Evolutionary conservation across 202 grass and related monocot species (phyloP).

Genomic region (Elaeis oleifera): DNA sequence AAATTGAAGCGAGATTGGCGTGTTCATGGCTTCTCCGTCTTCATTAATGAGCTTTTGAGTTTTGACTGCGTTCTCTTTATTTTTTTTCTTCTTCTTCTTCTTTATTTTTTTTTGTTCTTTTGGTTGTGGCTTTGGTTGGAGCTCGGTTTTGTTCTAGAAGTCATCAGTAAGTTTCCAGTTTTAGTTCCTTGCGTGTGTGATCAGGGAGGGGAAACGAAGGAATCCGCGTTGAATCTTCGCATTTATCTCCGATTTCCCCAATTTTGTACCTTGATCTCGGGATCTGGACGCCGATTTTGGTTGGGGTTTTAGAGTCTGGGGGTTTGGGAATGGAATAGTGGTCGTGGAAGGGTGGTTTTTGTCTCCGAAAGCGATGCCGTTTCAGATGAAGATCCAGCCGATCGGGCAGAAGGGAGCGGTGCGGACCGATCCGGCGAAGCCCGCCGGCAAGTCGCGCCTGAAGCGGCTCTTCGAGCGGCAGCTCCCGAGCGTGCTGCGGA

Average conservation of each 20-base stretch:
- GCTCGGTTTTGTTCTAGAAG: no score
- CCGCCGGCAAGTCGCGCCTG: conserved; percentile 26
- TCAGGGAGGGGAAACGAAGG: no score
- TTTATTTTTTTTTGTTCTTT: background rate
- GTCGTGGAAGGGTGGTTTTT: background rate
- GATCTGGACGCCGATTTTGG: background rate
- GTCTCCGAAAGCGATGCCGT: conserved; percentile 35
- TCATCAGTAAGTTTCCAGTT: no score
- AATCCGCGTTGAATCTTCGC: no score
- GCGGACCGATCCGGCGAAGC: conserved; percentile 28
- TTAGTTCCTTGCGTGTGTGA: no score
- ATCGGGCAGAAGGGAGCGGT: conserved; percentile 36
- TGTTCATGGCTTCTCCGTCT: no score
- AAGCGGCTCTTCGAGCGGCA: conserved; percentile 49
- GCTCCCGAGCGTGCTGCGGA: conserved; percentile 18
- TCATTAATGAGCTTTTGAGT: background rate
- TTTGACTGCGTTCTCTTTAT: background rate
- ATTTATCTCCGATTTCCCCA: no score
- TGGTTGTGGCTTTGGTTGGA: background rate
- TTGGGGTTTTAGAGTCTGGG: background rate
- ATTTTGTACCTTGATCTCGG: background rate
- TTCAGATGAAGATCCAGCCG: conserved; percentile 54
- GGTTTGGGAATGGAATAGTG: conserved; percentile 6
- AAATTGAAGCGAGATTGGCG: no score
- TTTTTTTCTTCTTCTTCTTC: background rate